Conservation (phyloP, 257 asterid species). For the Eucommia ulmoides region DNA sequence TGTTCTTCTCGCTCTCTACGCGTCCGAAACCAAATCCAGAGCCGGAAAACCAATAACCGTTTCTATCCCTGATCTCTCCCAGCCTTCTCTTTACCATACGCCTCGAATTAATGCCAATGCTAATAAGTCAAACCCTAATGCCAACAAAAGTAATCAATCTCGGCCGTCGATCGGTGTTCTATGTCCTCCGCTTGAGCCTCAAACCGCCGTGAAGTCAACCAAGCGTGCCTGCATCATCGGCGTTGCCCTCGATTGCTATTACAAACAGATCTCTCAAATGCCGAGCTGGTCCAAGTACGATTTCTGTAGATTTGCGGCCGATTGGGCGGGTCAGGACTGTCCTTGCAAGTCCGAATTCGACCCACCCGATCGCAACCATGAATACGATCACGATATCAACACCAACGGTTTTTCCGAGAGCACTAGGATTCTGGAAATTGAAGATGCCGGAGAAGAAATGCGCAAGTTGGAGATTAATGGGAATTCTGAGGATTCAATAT, state of each 20-base stretch:
- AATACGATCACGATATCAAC: slow-evolving; percentile 9
- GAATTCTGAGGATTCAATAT: slow-evolving; percentile 12
- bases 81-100: slow-evolving; percentile 76
- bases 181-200: slow-evolving; percentile 73
- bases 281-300: slow-evolving; percentile 84
- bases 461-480: slow-evolving; percentile 17
- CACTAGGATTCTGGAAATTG: slow-evolving; percentile 30
- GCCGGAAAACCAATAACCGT: slow-evolving; percentile 62
- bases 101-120: slow-evolving; percentile 33
- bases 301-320: slow-evolving; percentile 49
- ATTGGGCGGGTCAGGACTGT: slow-evolving; percentile 85
- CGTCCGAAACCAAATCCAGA: slow-evolving; percentile 63
- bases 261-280: slow-evolving; percentile 81
- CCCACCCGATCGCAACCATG: slow-evolving; percentile 20
- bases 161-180: slow-evolving; percentile 41
- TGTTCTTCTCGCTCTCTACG: slow-evolving; percentile 60
- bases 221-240: slow-evolving; percentile 88
- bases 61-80: slow-evolving; percentile 78
- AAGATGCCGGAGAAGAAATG: slow-evolving; percentile 20
- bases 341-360: slow-evolving; percentile 65
- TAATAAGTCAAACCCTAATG: slow-evolving; percentile 27
- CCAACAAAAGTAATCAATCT: slow-evolving; percentile 6
- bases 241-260: slow-evolving; percentile 71
- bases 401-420: slow-evolving; percentile 21
- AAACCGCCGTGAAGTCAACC: slow-evolving; percentile 79